Percentiles rank a stretch among this genome's conserved stretches.
These are phyloP conservation scores for Onygenales sp. DNA, from an alignment of 2,329 filamentous ascomycete genomes.

Conservation along the genomic window DNA sequence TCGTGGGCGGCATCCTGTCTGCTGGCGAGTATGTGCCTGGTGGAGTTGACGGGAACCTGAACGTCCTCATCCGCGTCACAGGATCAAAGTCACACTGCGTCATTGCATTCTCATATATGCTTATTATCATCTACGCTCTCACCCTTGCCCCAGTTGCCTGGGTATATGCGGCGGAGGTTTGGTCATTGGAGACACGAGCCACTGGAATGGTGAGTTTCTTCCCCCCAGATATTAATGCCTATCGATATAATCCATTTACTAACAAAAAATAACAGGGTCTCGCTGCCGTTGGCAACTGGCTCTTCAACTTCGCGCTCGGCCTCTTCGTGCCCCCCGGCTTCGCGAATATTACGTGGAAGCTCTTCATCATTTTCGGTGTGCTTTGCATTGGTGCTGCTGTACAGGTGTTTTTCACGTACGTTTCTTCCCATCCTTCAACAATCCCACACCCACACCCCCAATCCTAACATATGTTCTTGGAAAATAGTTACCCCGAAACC, in stretches of 20 bases:
- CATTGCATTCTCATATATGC: constrained; percentile 56
- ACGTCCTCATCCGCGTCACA: constrained; percentile 44
- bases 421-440: neutral
- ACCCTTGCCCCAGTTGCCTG: constrained; percentile 55
- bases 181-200: constrained; percentile 52
- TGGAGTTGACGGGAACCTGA: constrained; percentile 39
- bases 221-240: no score
- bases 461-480: neutral
- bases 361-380: constrained; percentile 42
- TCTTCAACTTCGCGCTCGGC: constrained; percentile 53
- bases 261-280: constrained; percentile 19
- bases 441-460: neutral
- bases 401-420: constrained; percentile 38
- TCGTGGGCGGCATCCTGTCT: constrained; percentile 37
- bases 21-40: constrained; percentile 34
- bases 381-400: constrained; percentile 38
- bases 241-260: no score
- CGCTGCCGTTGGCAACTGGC: constrained; percentile 46
- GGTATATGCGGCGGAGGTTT: constrained; percentile 58
- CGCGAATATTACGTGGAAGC: constrained; percentile 47
- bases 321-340: constrained; percentile 51
- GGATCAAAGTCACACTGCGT: constrained; percentile 50
- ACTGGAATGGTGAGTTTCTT: constrained; percentile 41
- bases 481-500: constrained; percentile 20
- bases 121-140: constrained; percentile 55